Evolutionary conservation across 768 basidiomycete species (phyloP), one percentile per base, ranked within the genome.

Genomic region (Coprinopsis sp.): DNA sequence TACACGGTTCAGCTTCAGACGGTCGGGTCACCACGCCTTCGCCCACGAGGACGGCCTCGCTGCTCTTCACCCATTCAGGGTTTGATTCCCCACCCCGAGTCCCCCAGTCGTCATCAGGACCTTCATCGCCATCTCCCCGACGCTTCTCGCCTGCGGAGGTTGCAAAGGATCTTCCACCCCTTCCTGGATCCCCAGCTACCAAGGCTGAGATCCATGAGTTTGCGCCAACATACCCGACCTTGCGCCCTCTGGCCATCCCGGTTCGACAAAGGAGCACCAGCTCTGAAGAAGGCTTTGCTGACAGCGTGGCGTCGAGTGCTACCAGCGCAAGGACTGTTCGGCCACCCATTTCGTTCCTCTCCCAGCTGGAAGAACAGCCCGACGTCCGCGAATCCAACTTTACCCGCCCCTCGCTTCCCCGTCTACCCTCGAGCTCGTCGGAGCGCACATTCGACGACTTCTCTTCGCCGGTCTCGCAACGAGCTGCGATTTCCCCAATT

Each of bases 1-100:
- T 63, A 6, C 43, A 50, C 13, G 57, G 57, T 38, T 49, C 60
- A 21, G 54, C 58, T 12, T 37, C 51, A 8, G 21, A 18, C 10
- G 21, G 21, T 18, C 21, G 21, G 8, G 21, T 23, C 22, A 21
- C 37, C 18, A 39, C 37, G 6, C 49, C 49, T 18, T 57, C 57
- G 14, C 51, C 58, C 14, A 44, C 53, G 21, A 55, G 49, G 39
- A 37, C 46, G n/a, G 22, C 36, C 46, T 28, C 46, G 47, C 14
- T 49, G 33, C 24, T 49, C 30, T 31, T 36, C 47, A 22, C 39
- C 42, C 29, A 30, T 50, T 21, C 39, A 42, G 22, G 13, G 37
- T 21, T 14, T 47, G 34, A 14, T 23, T 24, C 34, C 34, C 34
- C n/a, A n/a, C 31, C 14, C 14, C 27, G 13, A 24, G 30, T 25